Conservation (phyloP, 225 moss, liverwort and hornwort genomes). For the Sphagnum contortum region DNA sequence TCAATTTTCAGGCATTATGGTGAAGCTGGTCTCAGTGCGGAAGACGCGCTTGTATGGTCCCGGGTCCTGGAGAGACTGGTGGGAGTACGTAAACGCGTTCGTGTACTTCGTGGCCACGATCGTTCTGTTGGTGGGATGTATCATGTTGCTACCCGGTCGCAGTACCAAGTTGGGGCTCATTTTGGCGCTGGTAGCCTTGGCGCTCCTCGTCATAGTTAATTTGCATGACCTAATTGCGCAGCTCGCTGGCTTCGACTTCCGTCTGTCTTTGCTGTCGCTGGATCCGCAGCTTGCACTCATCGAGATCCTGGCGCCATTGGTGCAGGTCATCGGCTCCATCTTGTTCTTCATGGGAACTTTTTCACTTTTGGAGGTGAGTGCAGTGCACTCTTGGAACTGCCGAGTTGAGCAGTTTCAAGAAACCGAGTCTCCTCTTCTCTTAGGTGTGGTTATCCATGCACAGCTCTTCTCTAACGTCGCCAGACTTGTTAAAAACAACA, state of each 20-base stretch:
- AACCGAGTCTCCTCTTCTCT: no score
- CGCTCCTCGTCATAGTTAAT: constrained; percentile 33
- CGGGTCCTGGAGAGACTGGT: constrained; percentile 19
- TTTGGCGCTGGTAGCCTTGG: constrained; percentile 35
- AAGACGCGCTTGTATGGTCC: constrained; percentile 47
- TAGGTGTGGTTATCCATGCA: no score
- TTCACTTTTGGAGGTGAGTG: no score
- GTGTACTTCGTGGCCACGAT: constrained; percentile 36
- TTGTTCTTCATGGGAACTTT: constrained; percentile 35
- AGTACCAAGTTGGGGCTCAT: constrained; percentile 19
- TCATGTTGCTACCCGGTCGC: constrained; percentile 42
- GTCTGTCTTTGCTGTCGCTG: constrained; percentile 20
- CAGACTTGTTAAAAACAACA: no score
- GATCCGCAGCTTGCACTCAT: constrained; percentile 48
- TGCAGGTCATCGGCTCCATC: constrained; percentile 50
- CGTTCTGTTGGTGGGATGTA: constrained; percentile 36
- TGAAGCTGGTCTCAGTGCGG: constrained; percentile 71
- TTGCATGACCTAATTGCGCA: constrained; percentile 64
- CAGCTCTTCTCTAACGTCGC: no score
- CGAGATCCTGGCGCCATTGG: constrained; percentile 47
- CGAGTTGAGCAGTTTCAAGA: no score
- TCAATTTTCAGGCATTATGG: constrained; percentile 21
- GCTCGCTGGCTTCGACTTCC: constrained; percentile 58
- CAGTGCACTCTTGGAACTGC: no score
- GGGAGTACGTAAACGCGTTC: constrained; percentile 55